Evolutionary conservation across 352 stramenopile genomes (phyloP).

Genomic region (Porosira glacialis): DNA sequence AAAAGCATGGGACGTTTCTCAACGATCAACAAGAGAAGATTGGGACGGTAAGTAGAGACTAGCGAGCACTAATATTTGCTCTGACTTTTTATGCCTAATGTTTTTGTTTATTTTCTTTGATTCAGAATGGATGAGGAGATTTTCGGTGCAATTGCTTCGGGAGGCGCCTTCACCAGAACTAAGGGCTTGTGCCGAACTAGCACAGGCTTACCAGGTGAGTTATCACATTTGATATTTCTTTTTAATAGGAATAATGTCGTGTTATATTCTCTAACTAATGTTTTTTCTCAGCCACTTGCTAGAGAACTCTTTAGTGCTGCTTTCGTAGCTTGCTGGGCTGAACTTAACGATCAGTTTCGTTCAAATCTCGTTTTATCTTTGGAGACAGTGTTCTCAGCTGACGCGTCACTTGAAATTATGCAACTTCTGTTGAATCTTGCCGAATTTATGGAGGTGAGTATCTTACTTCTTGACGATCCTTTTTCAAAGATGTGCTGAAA

Average conservation of each 20-base stretch:
- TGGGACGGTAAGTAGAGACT: too few relatives aligned
- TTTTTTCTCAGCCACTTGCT: constrained; percentile 93
- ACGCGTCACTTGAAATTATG: constrained; percentile 93
- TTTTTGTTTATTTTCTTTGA: too few relatives aligned
- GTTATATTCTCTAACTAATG: too few relatives aligned
- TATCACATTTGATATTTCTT: too few relatives aligned
- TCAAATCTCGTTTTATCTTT: constrained; percentile 89
- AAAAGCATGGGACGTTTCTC: constrained; percentile 91
- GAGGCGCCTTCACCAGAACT: constrained; percentile 93
- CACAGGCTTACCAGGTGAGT: constrained; percentile 95
- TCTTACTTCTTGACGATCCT: constrained; percentile 19
- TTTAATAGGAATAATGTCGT: too few relatives aligned
- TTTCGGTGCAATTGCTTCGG: constrained; percentile 94
- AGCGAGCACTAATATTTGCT: too few relatives aligned
- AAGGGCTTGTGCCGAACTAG: constrained; percentile 84
- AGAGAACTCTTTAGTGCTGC: constrained; percentile 95
- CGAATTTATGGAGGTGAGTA: constrained; percentile 98
- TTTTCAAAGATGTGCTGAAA: too few relatives aligned
- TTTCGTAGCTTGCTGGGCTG: constrained; percentile 98
- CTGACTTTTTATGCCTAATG: background rate
- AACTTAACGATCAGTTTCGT: constrained; percentile 91
- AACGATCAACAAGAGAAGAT: constrained; percentile 74
- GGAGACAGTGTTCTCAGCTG: constrained; percentile 87
- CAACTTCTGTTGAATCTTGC: constrained; percentile 95
- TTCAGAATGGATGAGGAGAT: constrained; percentile 97